A percentile compares a stretch with the other conserved stretches of the same genome.
These are phyloP conservation scores for Thelonectria olida DNA, from an alignment of 2,329 filamentous ascomycete genomes.

Conservation along the genomic window DNA sequence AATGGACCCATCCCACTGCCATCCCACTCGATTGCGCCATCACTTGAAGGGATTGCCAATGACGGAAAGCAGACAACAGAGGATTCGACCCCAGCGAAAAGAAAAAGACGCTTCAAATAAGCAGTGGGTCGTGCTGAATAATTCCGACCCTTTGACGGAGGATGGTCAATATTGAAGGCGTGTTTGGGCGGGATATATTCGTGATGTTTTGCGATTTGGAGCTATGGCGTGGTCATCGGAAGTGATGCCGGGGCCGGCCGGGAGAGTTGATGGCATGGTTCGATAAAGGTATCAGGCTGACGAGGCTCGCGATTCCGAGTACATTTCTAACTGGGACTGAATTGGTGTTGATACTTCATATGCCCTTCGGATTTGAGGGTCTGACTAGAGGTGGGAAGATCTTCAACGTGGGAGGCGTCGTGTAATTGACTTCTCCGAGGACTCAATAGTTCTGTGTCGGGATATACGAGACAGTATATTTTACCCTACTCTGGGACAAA, in stretches of 20 bases:
- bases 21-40: slow-evolving; percentile 35
- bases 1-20: slow-evolving; percentile 29
- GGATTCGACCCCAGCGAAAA: slow-evolving; percentile 1
- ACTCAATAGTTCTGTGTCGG: no score
- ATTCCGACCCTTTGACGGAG: slow-evolving; percentile 3
- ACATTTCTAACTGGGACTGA: no score
- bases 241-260: background rate
- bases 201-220: background rate
- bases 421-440: no score
- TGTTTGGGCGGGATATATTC: slow-evolving; percentile 18
- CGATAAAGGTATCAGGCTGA: background rate
- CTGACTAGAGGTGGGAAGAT: no score
- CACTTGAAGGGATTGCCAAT: slow-evolving; percentile 30
- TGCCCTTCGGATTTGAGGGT: no score
- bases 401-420: no score
- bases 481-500: no score
- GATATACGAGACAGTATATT: no score
- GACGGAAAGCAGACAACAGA: slow-evolving; percentile 9
- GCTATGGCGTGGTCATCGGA: slow-evolving; percentile 6
- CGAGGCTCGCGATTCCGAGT: no score
- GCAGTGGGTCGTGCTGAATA: slow-evolving; percentile 30
- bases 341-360: no score
- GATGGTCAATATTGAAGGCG: slow-evolving; percentile 11
- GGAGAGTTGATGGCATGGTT: background rate
- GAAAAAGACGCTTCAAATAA: background rate